These are phyloP conservation scores for Lodderomyces theae DNA, from an alignment of 1,139 yeast genomes.

Conservation along the genomic window DNA sequence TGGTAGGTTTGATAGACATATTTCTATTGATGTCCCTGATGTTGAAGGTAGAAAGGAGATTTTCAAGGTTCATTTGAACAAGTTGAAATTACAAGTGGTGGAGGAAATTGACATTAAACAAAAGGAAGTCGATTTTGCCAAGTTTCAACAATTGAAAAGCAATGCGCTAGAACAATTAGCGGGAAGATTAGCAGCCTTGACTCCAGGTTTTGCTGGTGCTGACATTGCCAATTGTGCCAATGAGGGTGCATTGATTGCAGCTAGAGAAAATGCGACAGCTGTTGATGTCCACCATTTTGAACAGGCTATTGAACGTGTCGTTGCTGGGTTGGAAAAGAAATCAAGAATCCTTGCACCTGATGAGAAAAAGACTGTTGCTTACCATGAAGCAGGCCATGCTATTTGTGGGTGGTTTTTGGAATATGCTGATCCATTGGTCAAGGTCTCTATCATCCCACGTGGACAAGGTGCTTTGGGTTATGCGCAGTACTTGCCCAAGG, in stretches of 20 bases:
- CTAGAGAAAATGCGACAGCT: conserved; percentile 56
- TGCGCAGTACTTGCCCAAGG: conserved; percentile 80
- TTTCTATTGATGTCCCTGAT: conserved; percentile 71
- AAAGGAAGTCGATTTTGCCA: conserved; percentile 42
- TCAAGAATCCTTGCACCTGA: conserved; percentile 64
- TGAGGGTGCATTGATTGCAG: conserved; percentile 81
- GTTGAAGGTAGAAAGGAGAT: conserved; percentile 76
- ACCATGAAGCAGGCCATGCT: conserved; percentile 84
- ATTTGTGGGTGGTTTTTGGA: conserved; percentile 75
- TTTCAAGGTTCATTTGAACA: conserved; percentile 65
- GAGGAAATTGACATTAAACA: conserved; percentile 41
- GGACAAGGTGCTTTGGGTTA: conserved; percentile 85
- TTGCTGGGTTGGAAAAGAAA: conserved; percentile 78
- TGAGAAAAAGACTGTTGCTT: conserved; percentile 74
- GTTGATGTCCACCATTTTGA: conserved; percentile 68
- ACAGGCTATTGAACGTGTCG: conserved; percentile 77
- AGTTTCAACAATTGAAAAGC: conserved; percentile 47
- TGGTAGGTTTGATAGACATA: conserved; percentile 80
- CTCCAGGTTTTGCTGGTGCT: conserved; percentile 86
- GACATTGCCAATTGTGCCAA: conserved; percentile 83
- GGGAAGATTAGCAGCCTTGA: conserved; percentile 72
- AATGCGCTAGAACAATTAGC: conserved; percentile 58
- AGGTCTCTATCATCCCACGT: conserved; percentile 79
- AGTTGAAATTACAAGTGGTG: conserved; percentile 43
- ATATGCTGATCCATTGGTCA: conserved; percentile 72